Percentiles rank a stretch among this genome's conserved stretches.
Conservation (phyloP, 2,329 filamentous ascomycete genomes). For the Paecilomyces sp. region DNA sequence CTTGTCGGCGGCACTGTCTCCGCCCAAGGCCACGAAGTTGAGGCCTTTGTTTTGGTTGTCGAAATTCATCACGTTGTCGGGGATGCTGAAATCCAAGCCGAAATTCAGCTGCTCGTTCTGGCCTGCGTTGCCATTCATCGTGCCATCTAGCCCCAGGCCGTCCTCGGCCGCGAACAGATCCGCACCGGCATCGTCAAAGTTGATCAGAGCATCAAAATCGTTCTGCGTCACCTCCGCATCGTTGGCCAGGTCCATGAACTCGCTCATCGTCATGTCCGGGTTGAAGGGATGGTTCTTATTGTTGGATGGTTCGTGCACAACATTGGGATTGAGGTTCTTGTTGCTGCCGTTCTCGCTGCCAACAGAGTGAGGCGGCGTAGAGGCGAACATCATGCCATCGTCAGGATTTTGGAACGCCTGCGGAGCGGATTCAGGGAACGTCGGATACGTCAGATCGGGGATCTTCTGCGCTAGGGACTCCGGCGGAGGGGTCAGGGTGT, state of each 20-base stretch:
- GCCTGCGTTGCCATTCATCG: slow-evolving; percentile 9
- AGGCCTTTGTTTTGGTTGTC: background rate
- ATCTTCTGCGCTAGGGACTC: slow-evolving; percentile 33
- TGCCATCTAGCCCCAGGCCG: slow-evolving; percentile 6
- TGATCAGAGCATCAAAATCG: slow-evolving; percentile 40
- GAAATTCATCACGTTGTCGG: slow-evolving; percentile 9
- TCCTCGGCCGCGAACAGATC: slow-evolving; percentile 29
- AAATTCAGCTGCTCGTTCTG: slow-evolving; percentile 5
- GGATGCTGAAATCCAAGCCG: slow-evolving; percentile 8
- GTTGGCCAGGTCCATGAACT: slow-evolving; percentile 37
- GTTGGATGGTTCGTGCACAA: slow-evolving; percentile 19
- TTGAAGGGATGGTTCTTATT: slow-evolving; percentile 15
- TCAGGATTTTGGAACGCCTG: slow-evolving; percentile 12
- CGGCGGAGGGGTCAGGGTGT: slow-evolving; percentile 34
- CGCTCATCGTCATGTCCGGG: slow-evolving; percentile 29
- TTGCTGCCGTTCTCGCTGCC: slow-evolving; percentile 37
- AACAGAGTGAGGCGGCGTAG: slow-evolving; percentile 35
- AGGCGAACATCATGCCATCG: slow-evolving; percentile 25
- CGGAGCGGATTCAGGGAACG: slow-evolving; percentile 12
- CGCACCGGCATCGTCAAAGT: slow-evolving; percentile 35
- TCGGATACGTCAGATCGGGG: slow-evolving; percentile 30
- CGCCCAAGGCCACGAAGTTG: background rate
- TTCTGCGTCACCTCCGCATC: slow-evolving; percentile 39
- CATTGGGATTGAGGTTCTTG: slow-evolving; percentile 27
- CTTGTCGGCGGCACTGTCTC: background rate